These are phyloP conservation scores for Wilcoxina mikolae DNA, from an alignment of 495 filamentous ascomycete species.

Conservation along the genomic window DNA sequence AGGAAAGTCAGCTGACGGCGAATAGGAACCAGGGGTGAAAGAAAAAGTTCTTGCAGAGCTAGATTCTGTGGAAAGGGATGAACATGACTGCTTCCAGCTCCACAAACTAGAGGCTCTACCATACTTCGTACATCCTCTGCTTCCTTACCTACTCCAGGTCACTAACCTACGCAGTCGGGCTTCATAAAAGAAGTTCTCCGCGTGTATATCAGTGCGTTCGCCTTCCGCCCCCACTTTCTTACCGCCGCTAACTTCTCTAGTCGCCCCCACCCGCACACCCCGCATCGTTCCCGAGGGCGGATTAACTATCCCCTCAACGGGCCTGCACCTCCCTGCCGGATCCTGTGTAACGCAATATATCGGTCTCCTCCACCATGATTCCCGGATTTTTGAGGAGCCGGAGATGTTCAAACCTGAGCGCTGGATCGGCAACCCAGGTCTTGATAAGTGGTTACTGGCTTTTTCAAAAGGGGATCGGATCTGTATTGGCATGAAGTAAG, in stretches of 20 bases:
- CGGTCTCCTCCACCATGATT: neutral
- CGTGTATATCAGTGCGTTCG: neutral
- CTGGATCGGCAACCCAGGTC: neutral
- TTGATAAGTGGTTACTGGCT: constrained; percentile 27
- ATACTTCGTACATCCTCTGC: neutral
- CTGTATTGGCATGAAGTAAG: constrained; percentile 38
- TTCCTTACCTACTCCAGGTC: neutral
- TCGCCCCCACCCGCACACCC: too few relatives aligned
- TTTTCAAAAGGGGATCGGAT: constrained; percentile 35
- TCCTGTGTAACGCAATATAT: neutral
- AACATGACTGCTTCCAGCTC: neutral
- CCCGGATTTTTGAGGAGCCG: neutral
- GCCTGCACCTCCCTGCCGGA: neutral
- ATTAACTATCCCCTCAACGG: neutral
- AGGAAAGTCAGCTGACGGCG: too few relatives aligned
- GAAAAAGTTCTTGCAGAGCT: neutral
- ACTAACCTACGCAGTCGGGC: neutral
- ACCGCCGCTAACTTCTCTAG: too few relatives aligned
- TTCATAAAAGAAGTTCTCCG: neutral
- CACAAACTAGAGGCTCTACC: neutral
- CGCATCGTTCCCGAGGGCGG: neutral
- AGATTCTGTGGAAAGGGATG: neutral
- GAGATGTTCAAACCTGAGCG: neutral
- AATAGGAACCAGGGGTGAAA: neutral
- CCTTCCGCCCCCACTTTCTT: too few relatives aligned